phyloP scores from a whole-genome alignment of 1,284 basidiomycete genomes.

The Sparassis latifolia region DNA sequence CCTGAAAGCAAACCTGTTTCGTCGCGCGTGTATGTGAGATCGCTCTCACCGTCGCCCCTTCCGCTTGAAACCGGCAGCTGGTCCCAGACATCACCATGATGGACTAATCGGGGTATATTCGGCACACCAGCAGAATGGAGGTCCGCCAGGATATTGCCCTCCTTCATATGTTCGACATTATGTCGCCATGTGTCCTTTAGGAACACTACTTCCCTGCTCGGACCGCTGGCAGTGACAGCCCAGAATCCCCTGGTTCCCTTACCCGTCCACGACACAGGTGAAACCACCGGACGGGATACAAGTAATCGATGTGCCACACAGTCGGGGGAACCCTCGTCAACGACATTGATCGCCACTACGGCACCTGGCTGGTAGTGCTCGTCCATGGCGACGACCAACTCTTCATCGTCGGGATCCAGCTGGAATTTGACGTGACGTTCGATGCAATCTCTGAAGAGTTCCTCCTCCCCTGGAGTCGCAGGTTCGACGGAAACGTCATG shows the following conservation, averaged over 20 bases:
- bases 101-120: constrained; percentile 6
- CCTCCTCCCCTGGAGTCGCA: constrained; percentile 1
- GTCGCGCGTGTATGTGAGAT: not conserved
- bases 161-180: not conserved
- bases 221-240: constrained; percentile 1
- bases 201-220: not conserved
- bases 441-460: not conserved
- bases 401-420: not conserved
- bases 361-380: not conserved
- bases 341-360: not conserved
- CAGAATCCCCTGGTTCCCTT: constrained; percentile 9
- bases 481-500: constrained; percentile 6
- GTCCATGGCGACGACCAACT: not conserved
- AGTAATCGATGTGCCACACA: not conserved
- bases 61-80: not conserved
- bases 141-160: constrained; percentile 4
- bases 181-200: constrained; percentile 12
- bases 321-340: not conserved
- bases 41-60: not conserved
- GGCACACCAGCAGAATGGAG: not conserved
- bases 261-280: constrained; percentile 2
- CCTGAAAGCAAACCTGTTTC: not conserved
- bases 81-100: constrained; percentile 6
- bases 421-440: constrained; percentile 1
- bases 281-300: constrained; percentile 4